Conservation (phyloP, 2,329 filamentous ascomycete genomes). For the Penicillium sp. region DNA sequence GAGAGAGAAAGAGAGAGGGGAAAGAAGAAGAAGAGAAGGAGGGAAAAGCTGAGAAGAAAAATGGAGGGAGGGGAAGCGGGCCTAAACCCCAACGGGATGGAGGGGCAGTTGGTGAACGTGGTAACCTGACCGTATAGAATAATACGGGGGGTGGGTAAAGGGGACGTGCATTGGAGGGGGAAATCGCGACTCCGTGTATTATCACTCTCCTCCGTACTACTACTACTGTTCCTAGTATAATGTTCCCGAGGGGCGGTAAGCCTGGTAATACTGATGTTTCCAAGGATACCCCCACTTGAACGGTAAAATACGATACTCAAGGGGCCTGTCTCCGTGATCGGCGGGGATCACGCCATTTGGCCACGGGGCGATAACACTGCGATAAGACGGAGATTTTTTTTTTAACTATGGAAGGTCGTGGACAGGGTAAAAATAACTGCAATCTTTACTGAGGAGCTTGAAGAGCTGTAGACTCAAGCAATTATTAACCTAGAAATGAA, state of each 20-base stretch:
- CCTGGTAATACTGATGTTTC: background rate
- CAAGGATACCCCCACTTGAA: background rate
- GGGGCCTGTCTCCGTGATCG: constrained; percentile 13
- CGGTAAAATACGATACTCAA: constrained; percentile 1
- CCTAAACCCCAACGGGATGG: constrained; percentile 24
- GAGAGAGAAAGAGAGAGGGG: constrained; percentile 17
- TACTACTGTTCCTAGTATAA: no score
- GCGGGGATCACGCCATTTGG: constrained; percentile 21
- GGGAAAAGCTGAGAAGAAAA: constrained; percentile 26
- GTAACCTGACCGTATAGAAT: background rate
- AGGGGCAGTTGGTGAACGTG: constrained; percentile 10
- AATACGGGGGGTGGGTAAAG: background rate
- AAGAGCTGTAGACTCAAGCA: background rate
- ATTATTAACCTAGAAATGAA: no score
- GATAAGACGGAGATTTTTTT: background rate
- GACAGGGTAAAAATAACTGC: no score
- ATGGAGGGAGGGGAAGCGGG: constrained; percentile 28
- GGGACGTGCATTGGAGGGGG: background rate
- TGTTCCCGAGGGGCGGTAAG: background rate
- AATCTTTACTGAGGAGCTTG: background rate
- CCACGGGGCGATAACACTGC: constrained; percentile 2
- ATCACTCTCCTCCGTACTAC: no score
- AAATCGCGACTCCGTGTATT: background rate
- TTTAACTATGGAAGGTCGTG: background rate
- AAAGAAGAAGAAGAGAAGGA: constrained; percentile 18